These are phyloP conservation scores for Hyparrhenia diplandra DNA, from an alignment of 176 grass and related monocot species.

Conservation along the genomic window DNA sequence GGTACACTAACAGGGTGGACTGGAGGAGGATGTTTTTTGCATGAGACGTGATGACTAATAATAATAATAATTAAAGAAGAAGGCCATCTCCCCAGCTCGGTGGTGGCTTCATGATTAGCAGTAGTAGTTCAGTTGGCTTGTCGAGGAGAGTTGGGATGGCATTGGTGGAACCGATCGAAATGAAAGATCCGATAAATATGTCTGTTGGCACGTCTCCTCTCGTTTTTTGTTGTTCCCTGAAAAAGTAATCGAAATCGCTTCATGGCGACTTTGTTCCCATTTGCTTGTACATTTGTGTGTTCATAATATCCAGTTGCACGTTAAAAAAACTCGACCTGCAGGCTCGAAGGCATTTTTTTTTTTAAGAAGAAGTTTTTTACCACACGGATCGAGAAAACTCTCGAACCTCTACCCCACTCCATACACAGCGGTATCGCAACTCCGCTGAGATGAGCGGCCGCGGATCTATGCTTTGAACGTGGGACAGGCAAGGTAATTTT, in stretches of 20 bases:
- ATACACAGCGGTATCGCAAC: no score
- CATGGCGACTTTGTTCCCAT: not conserved
- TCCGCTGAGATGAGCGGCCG: no score
- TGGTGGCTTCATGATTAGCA: constrained; percentile 31
- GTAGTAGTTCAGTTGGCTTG: constrained; percentile 35
- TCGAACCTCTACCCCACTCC: no score
- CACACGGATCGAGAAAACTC: no score
- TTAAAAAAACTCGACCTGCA: no score
- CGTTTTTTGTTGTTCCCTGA: not conserved
- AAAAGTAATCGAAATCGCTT: not conserved
- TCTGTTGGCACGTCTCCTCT: not conserved
- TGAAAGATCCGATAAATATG: not conserved
- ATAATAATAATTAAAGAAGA: not conserved
- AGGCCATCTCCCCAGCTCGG: not conserved
- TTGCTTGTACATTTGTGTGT: not conserved
- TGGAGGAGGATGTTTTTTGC: no score
- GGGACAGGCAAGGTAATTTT: no score
- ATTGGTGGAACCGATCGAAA: not conserved
- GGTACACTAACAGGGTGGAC: not conserved
- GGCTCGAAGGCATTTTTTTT: no score
- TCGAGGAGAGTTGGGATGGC: not conserved
- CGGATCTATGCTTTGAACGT: no score
- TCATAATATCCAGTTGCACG: no score
- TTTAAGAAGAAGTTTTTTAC: no score
- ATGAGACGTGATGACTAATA: no score